Percentiles rank a stretch among this genome's conserved stretches.
Conservation (phyloP, 2,329 filamentous ascomycete species). For the Aspergillus puulaauensis region DNA sequence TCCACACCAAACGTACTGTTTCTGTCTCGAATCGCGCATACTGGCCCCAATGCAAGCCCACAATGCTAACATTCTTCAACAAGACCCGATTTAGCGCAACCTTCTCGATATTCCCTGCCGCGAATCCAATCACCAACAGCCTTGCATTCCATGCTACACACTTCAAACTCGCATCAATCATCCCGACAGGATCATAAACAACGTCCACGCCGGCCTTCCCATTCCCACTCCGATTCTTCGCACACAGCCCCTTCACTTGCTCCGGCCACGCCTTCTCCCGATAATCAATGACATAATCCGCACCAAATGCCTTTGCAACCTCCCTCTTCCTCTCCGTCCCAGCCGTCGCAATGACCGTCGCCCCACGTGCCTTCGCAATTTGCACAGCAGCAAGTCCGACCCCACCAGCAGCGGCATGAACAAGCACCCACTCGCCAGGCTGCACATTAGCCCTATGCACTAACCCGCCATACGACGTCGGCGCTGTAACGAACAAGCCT, state of each 20-base stretch:
- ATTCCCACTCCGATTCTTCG: constrained; percentile 59
- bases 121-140: constrained; percentile 85
- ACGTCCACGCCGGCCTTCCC: constrained; percentile 75
- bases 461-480: constrained; percentile 82
- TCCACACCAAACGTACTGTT: constrained; percentile 72
- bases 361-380: constrained; percentile 87
- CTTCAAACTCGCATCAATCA: constrained; percentile 84
- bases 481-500: constrained; percentile 86
- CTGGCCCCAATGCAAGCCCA: constrained; percentile 89
- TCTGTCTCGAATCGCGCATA: constrained; percentile 73
- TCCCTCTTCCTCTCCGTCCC: constrained; percentile 76
- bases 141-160: constrained; percentile 93
- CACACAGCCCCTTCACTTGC: constrained; percentile 68
- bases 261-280: constrained; percentile 66
- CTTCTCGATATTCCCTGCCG: constrained; percentile 83
- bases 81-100: constrained; percentile 89
- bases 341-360: constrained; percentile 89
- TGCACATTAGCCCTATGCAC: constrained; percentile 76
- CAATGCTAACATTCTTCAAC: constrained; percentile 87
- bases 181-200: constrained; percentile 89
- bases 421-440: constrained; percentile 78
- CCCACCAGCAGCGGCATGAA: constrained; percentile 89
- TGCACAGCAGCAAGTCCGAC: constrained; percentile 91
- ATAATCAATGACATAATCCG: constrained; percentile 82
- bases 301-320: constrained; percentile 76